Conservation (phyloP, 2,329 filamentous ascomycete species). For the Proliferodiscus dingleyae region DNA sequence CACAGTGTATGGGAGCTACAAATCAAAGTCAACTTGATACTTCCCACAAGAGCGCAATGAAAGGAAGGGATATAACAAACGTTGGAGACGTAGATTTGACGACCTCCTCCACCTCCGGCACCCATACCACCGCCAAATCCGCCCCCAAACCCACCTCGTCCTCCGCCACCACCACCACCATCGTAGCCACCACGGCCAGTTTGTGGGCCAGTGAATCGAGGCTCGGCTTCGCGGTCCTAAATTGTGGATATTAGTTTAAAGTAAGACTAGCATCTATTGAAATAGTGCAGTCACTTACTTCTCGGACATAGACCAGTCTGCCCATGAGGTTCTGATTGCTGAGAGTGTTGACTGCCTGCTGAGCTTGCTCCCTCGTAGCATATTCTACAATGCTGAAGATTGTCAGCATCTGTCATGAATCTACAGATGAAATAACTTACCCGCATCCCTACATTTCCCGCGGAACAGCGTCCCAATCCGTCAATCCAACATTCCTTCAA, state of each 20-base stretch:
- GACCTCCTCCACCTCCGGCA: conserved; percentile 60
- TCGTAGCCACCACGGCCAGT: conserved; percentile 59
- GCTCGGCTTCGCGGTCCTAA: conserved; percentile 95
- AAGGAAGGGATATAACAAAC: conserved; percentile 60
- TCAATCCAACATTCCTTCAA: conserved; percentile 98
- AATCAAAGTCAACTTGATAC: conserved; percentile 35
- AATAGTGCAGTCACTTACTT: conserved; percentile 59
- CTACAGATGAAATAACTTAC: conserved; percentile 54
- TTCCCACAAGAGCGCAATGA: conserved; percentile 26
- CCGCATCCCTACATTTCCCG: conserved; percentile 98
- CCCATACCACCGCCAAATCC: conserved; percentile 46
- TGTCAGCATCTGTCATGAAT: conserved; percentile 11
- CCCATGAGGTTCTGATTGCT: conserved; percentile 99
- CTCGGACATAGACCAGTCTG: conserved; percentile 94
- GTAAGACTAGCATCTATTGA: too few species aligned
- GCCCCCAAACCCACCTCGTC: conserved; percentile 45
- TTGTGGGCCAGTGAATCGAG: conserved; percentile 81
- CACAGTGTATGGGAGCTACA: conserved; percentile 89
- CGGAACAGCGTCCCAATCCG: conserved; percentile 90
- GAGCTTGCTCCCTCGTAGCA: conserved; percentile 97
- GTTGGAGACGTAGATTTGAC: conserved; percentile 97
- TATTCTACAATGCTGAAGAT: conserved; percentile 94
- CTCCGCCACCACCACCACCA: conserved; percentile 34
- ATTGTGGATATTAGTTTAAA: conserved; percentile 18
- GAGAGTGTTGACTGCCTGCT: conserved; percentile 92